Evolutionary conservation across 2,329 filamentous ascomycete species (phyloP).

Genomic region (Botryosphaeria agaves): DNA sequence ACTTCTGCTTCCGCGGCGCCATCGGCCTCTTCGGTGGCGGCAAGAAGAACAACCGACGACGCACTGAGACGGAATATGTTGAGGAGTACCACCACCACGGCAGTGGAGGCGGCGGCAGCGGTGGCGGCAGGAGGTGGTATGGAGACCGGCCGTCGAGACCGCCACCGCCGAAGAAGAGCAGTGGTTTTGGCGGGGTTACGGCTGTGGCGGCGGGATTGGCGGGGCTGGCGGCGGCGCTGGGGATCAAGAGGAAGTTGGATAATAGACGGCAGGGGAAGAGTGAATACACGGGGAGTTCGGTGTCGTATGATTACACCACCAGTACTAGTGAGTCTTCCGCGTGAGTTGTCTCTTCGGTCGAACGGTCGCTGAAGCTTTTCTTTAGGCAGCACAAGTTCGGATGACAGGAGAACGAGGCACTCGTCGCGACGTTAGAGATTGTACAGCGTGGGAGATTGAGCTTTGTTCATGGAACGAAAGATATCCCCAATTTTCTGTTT

Average conservation of each 20-base stretch:
- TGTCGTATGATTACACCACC: constrained; percentile 25
- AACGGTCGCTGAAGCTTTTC: no score
- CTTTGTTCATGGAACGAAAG: no score
- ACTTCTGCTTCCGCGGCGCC: constrained; percentile 42
- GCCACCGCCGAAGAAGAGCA: constrained; percentile 15
- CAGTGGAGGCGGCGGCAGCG: constrained; percentile 38
- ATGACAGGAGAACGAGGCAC: constrained; percentile 22
- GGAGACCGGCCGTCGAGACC: constrained; percentile 17
- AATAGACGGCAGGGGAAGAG: constrained; percentile 24
- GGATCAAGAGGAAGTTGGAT: constrained; percentile 25
- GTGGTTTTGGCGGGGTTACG: constrained; percentile 15
- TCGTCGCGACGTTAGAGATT: no score
- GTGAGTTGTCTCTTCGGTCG: no score
- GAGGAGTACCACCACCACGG: constrained; percentile 46
- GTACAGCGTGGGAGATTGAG: no score
- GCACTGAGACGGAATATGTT: constrained; percentile 40
- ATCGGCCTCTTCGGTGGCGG: constrained; percentile 40
- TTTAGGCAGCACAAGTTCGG: constrained; percentile 27
- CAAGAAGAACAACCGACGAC: constrained; percentile 27
- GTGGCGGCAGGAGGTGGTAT: constrained; percentile 32
- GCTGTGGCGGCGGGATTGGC: constrained; percentile 18
- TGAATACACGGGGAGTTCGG: constrained; percentile 17
- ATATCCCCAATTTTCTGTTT: no score
- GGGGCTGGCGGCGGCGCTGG: constrained; percentile 24
- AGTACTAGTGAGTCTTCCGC: constrained; percentile 26